Evolutionary conservation across 257 asterid genomes (phyloP), one percentile per base, ranked within the genome.

Genomic region (Nyctanthes arbortristis): DNA sequence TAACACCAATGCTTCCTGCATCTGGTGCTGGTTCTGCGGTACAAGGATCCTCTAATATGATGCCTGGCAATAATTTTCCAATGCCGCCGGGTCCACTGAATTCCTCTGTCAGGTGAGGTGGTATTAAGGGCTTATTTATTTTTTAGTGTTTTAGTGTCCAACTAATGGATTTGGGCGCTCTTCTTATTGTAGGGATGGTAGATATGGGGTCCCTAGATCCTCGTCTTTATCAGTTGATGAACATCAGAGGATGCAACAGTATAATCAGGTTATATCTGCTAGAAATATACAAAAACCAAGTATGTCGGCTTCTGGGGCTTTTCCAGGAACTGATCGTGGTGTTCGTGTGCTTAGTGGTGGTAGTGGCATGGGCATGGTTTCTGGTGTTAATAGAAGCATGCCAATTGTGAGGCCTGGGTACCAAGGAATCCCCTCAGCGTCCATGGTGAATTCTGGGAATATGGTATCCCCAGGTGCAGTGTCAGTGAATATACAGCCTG

Each of bases 221-320:
- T 82, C 84, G 75, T 76, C 93, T 63, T 68, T 84, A 34, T 71
- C 93, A 56, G 76, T 83, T 67, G 99, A 92, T 64, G 98, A 89
- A 68, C 97, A 92, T 61, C 97, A 91, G 76, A 82, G 95, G 67
- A 71, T 89, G 81, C 98, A 89, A 63, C 88, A 82, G 25, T 88
- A 84, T 73, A 85, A 82, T 78, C 96, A 89, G 56, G 69, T 84
- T 80, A 65, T 86, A 36, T 72, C 97, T 27, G 87, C 89, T 70
- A 88, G 97, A 84, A 88, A 80, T 68, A 67, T 82, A 47, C 71
- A 78, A 3, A 97, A 84, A 64, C 57, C 93, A 56, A 83, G 71
- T 73, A 43, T 78, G 68, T 70, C 97, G 80, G 64, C 85, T 65
- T 75, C 96, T 62, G 96, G 90, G 68, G 86, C 81, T 78, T 81